Evolutionary conservation across 2,329 filamentous ascomycete species (phyloP), one percentile per base, ranked within the genome.

Genomic region (Colletotrichum gloeosporioides): DNA sequence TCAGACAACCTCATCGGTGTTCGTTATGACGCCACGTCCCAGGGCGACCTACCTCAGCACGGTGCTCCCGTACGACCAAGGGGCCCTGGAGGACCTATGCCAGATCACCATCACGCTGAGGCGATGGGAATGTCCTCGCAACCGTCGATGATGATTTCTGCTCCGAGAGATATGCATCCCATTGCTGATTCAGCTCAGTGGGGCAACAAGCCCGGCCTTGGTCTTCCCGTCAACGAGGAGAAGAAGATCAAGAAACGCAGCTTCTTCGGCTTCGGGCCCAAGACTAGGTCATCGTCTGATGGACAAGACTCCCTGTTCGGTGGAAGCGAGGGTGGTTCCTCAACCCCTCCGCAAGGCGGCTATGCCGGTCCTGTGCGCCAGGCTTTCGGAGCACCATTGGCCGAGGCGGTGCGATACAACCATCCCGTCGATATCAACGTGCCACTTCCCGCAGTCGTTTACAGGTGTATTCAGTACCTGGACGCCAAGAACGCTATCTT

Each of bases 401-500:
- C 92, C 10, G 96, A 99, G 81, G 97, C 97, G 31, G 96, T 98
- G 9, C 92, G 95, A 76, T 95, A 91, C 82, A 96, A 95, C 80
- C 90, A 92, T 15, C 96, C 96, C 0, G 85, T 88, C 15, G 95
- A 95, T 73, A 89, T 95, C 61, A 91, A 92, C 76, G 92, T 95
- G 8, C 93, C 94, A 32, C 87, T 99, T 32, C 97, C 97, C 2
- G 95, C 96, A 8, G 97, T 99, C 4, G 95, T 99, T 10, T 99
- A 98, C 86, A 93, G 97, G 73, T 98, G 96, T 82, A 95, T 99
- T 77, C 95, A 99, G 84, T 99, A 98, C 83, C 90, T 99, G 22
- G 94, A 95, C 79, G 90, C 92, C 8, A 96, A 96, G 86, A 92
- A 95, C 77, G 97, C 96, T 13, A 90, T 94, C 64, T 89, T 89